Evolutionary conservation across 345 rosid genomes (phyloP).

Genomic region (Sisymbrium altissimum): DNA sequence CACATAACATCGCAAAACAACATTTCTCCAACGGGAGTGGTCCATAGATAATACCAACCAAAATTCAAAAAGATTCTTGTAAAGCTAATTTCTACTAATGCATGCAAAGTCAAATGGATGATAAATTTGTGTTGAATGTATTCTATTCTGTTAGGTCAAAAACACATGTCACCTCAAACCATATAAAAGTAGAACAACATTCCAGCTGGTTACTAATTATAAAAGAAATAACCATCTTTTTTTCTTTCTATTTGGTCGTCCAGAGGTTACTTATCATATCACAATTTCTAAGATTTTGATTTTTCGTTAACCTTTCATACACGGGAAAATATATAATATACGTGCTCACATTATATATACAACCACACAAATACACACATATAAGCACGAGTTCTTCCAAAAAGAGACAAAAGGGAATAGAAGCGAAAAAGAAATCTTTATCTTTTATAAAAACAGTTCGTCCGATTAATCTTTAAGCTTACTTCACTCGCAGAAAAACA

Average conservation of each 20-base stretch:
- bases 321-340: background rate
- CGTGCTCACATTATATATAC: background rate
- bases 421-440: slow-evolving; percentile 10
- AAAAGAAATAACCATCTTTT: background rate
- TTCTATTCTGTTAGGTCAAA: slow-evolving; percentile 34
- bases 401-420: slow-evolving; percentile 24
- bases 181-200: slow-evolving; percentile 26
- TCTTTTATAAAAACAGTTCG: slow-evolving; percentile 23
- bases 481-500: background rate
- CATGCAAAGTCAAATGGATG: slow-evolving; percentile 36
- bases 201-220: slow-evolving; percentile 31
- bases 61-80: slow-evolving; percentile 9
- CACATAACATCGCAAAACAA: background rate
- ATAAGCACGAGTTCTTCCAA: slow-evolving; percentile 26
- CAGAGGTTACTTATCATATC: slow-evolving; percentile 12
- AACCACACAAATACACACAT: slow-evolving; percentile 1
- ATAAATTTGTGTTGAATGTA: slow-evolving; percentile 35
- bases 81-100: slow-evolving; percentile 28
- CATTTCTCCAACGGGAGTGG: slow-evolving; percentile 9
- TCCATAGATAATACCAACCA: slow-evolving; percentile 18
- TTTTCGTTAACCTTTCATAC: background rate
- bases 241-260: slow-evolving; percentile 9
- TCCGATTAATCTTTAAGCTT: slow-evolving; percentile 20
- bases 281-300: background rate
- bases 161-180: slow-evolving; percentile 35